Evolutionary conservation across 2,329 filamentous ascomycete species (phyloP), one percentile per base, ranked within the genome.

Genomic region (Pseudogymnoascus sp.): DNA sequence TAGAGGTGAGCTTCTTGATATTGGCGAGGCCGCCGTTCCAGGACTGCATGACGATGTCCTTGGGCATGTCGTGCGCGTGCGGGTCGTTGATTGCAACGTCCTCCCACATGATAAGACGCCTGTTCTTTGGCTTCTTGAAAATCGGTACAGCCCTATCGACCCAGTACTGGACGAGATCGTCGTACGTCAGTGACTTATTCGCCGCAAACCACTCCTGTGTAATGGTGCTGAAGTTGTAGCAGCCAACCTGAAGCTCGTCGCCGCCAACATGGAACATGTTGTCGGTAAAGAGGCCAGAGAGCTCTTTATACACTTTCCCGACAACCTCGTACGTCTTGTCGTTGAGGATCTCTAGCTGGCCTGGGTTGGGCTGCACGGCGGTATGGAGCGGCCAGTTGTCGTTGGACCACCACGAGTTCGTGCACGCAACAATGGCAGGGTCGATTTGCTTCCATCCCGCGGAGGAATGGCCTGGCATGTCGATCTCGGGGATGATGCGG

Each of bases 191-290:
- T 70, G 90, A 91, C 62, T 86, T 83, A 70, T 92, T 89, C 66
- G 81, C 82, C 74, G 93, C 92, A 67, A 95, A 85, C 76, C 79
- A 86, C 4, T 78, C 73, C 3, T 74, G 76, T 38, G 81, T 79
- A 12, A 77, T 71, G 22, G 73, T 73, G 71, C 79, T 82, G 71
- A 83, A 82, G 72, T 85, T 85, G 76, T 82, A 85, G 75, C 83
- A 85, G 66, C 78, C 78, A 28, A 75, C 70, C 64, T 84, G 81
- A 24, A 85, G 75, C 77, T 96, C 91, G 71, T 96, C 91, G 63
- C 91, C 91, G 38, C 91, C 91, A 1, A 89, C 89, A 76, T 96
- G 91, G 79, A 93, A 95, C 76, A 92, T 83, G 7, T 84, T 78
- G 71, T 96, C 91, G 11, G 81, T 80, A 70, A 91, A 88, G 26